Percentiles rank a stretch among this genome's conserved stretches.
Conservation (phyloP, 2,329 filamentous ascomycete species). For the Phaeomoniella chlamydospora region DNA sequence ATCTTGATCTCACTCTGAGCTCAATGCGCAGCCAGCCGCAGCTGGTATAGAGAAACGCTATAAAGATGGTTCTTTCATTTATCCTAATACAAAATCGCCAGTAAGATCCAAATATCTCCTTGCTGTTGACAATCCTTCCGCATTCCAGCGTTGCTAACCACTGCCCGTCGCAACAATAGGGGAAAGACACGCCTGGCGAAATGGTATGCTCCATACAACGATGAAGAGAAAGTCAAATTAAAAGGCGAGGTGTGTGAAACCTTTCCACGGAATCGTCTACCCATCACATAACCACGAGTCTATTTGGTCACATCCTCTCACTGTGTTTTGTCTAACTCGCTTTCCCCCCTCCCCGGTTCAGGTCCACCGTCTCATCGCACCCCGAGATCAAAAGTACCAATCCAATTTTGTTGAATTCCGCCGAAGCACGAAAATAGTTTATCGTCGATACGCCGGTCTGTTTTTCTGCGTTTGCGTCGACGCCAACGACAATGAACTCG, state of each 20-base stretch:
- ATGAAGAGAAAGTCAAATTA: slow-evolving; percentile 97
- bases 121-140: neutral
- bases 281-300: slow-evolving; percentile 3
- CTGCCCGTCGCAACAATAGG: too few relatives aligned
- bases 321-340: slow-evolving; percentile 1
- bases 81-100: slow-evolving; percentile 84
- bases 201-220: slow-evolving; percentile 97
- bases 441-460: slow-evolving; percentile 89
- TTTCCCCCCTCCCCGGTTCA: slow-evolving; percentile 18
- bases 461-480: slow-evolving; percentile 99
- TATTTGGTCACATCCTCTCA: slow-evolving; percentile 1
- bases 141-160: neutral
- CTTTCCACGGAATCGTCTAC: neutral
- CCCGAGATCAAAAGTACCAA: slow-evolving; percentile 97
- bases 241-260: slow-evolving; percentile 71
- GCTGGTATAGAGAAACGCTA: too few relatives aligned
- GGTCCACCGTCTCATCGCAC: slow-evolving; percentile 94
- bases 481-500: slow-evolving; percentile 96
- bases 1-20: too few relatives aligned
- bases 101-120: slow-evolving; percentile 28
- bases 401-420: slow-evolving; percentile 93
- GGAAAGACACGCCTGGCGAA: slow-evolving; percentile 97
- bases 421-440: slow-evolving; percentile 62
- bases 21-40: too few relatives aligned
- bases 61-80: slow-evolving; percentile 58